Evolutionary conservation across 495 filamentous ascomycete genomes (phyloP).

Genomic region (Neurospora sp.): DNA sequence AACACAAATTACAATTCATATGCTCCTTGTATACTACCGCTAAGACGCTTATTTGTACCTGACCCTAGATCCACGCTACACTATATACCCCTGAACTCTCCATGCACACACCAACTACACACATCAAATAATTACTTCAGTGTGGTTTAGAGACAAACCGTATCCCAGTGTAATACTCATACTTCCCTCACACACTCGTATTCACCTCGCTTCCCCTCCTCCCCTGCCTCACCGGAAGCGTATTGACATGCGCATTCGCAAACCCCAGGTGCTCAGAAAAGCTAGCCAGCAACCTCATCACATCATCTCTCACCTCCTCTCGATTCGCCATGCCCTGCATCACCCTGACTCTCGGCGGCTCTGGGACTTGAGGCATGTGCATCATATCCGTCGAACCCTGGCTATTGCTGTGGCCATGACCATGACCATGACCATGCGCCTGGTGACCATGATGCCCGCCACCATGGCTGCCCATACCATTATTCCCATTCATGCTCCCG

Average conservation of each 20-base stretch:
- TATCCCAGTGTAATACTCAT: not conserved
- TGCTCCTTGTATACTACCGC: not conserved
- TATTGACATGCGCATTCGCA: slow-evolving; percentile 17
- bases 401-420: slow-evolving; percentile 1
- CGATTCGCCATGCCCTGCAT: slow-evolving; percentile 40
- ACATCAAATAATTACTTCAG: not conserved
- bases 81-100: not conserved
- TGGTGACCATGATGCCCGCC: not conserved
- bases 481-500: slow-evolving; percentile 5
- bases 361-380: slow-evolving; percentile 23
- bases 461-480: slow-evolving; percentile 3
- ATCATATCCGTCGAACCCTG: slow-evolving; percentile 4
- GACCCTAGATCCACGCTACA: not conserved
- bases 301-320: slow-evolving; percentile 42
- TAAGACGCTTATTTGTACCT: not conserved
- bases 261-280: slow-evolving; percentile 34
- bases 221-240: slow-evolving; percentile 18
- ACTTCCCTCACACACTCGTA: not conserved
- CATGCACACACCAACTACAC: not conserved
- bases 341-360: slow-evolving; percentile 37
- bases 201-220: slow-evolving; percentile 6
- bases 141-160: not conserved
- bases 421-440: not conserved
- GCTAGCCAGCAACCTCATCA: slow-evolving; percentile 41
- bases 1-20: not conserved